Evolutionary conservation across 768 basidiomycete species (phyloP), one percentile per base, ranked within the genome.

Genomic region (Calvatia gigantea): DNA sequence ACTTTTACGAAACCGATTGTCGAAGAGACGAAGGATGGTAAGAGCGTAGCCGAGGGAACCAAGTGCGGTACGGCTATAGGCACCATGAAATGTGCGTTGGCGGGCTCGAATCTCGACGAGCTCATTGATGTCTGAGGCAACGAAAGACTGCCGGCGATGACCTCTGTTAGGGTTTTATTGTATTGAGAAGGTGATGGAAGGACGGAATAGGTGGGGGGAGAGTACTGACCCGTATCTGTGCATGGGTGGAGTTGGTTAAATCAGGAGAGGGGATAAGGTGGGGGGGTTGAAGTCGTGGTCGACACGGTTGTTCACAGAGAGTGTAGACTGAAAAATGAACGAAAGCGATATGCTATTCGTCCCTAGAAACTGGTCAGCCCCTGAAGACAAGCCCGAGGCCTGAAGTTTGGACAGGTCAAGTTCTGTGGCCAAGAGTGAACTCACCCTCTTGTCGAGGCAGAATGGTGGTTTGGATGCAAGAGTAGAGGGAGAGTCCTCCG

Each of bases 61-160:
- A 7, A 94, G 74, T 0, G 90, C 90, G 0, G 85, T 87, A 25
- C 91, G 83, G 35, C 77, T 78, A 69, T 93, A 93, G 12, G 91
- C 89, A 14, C 89, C 91, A 50, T 92, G 81, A 64, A 91, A 92
- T 0, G 91, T 94, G 38, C 91, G 78, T 60, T 89, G 84, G 27
- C 90, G 78, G 0, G 91, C 91, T 12, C 91, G 79, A 15, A 94
- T 69, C 65, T 94, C 91, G 21, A 83, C 83, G 50, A 86, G 79
- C 64, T 86, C 84, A 49, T 74, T 76, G 29, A 84, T 57, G 60
- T 86, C 84, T 15, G 72, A 61, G 0, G 83, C 71, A 6, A 73
- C 62, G 60, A 83, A 86, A 1, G 84, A 86, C 44, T 76, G 47
- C 35, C 70, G 64, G 12, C 71, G 68, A 52, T 73, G 71, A 11